These are phyloP conservation scores for Fusarium protoensiforme DNA, from an alignment of 2,329 filamentous ascomycete genomes.

Conservation along the genomic window DNA sequence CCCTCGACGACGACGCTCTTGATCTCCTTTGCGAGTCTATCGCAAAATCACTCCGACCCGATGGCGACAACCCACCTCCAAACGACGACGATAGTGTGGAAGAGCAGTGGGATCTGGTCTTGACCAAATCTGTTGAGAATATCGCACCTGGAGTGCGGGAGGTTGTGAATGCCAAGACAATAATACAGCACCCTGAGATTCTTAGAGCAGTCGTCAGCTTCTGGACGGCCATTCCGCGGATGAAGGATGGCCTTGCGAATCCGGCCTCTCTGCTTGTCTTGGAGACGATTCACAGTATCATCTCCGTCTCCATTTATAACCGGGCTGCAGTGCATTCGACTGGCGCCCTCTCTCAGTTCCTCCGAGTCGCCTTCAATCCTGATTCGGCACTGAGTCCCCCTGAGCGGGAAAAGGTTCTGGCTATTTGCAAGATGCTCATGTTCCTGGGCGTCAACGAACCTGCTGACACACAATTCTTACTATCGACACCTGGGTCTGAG, in stretches of 20 bases:
- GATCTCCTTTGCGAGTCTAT: conserved; percentile 73
- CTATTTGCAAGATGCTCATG: conserved; percentile 77
- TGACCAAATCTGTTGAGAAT: conserved; percentile 51
- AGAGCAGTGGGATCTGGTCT: conserved; percentile 53
- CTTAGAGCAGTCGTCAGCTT: conserved; percentile 70
- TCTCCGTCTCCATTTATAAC: conserved; percentile 74
- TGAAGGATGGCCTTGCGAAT: conserved; percentile 55
- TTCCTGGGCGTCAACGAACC: conserved; percentile 81
- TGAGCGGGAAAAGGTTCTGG: conserved; percentile 70
- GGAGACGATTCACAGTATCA: conserved; percentile 68
- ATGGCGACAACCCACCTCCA: conserved; percentile 39
- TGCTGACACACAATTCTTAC: conserved; percentile 83
- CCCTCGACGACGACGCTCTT: conserved; percentile 80
- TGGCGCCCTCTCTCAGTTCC: conserved; percentile 74
- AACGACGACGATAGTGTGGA: conserved; percentile 47
- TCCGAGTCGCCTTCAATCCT: conserved; percentile 69
- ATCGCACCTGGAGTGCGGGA: conserved; percentile 56
- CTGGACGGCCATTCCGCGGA: conserved; percentile 71
- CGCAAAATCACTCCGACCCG: conserved; percentile 50
- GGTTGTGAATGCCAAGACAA: conserved; percentile 62
- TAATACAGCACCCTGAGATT: conserved; percentile 71
- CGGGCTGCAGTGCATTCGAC: conserved; percentile 77
- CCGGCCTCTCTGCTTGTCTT: conserved; percentile 73
- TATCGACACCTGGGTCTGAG: conserved; percentile 62
- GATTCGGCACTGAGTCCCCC: conserved; percentile 61